A percentile compares a stretch with the other conserved stretches of the same genome.
These are phyloP conservation scores for Pulveroboletus sp. DNA, from an alignment of 768 basidiomycete species.

Conservation along the genomic window DNA sequence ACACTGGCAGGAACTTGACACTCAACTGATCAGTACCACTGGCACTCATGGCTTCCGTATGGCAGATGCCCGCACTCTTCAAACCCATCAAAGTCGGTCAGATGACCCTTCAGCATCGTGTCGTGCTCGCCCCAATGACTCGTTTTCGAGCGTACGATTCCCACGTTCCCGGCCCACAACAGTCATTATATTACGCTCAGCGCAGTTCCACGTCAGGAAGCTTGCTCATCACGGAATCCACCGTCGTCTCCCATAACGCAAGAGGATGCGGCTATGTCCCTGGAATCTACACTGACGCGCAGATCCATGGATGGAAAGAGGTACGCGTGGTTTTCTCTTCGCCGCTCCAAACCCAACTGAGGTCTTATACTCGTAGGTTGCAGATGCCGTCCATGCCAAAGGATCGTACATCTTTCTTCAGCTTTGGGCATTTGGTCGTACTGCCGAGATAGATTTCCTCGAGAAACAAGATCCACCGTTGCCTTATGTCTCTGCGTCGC, in stretches of 20 bases:
- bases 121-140: conserved; percentile 54
- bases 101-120: conserved; percentile 43
- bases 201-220: conserved; percentile 45
- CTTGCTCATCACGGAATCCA: conserved; percentile 51
- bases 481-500: conserved; percentile 35
- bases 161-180: conserved; percentile 36
- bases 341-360: not conserved
- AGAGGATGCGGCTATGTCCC: conserved; percentile 42
- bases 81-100: conserved; percentile 43
- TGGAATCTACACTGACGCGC: conserved; percentile 35
- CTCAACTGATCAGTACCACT: no score
- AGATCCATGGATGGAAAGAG: conserved; percentile 49
- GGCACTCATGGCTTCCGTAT: no score
- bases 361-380: conserved; percentile 36
- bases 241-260: conserved; percentile 46
- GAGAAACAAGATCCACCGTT: conserved; percentile 33
- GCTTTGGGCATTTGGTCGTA: conserved; percentile 56
- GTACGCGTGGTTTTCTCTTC: conserved; percentile 13
- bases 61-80: conserved; percentile 34
- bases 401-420: conserved; percentile 45
- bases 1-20: no score
- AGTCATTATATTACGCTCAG: conserved; percentile 46
- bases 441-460: conserved; percentile 35
- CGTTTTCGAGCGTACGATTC: conserved; percentile 37
- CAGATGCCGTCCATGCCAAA: conserved; percentile 52